Evolutionary conservation across 176 grass and related monocot genomes (phyloP).

Genomic region (Cenchrus fungigraminus): DNA sequence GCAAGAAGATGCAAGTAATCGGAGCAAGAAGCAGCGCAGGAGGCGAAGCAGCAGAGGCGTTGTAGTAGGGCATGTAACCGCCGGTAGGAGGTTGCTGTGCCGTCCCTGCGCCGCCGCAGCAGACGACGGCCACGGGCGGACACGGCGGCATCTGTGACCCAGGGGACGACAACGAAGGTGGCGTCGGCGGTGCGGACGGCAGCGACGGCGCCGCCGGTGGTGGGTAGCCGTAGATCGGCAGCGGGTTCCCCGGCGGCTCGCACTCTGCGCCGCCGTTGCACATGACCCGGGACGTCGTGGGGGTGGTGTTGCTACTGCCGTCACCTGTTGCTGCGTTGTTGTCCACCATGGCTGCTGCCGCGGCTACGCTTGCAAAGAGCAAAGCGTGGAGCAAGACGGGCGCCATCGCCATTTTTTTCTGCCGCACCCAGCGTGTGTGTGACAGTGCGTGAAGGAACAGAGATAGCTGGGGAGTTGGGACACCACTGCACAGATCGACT

Average conservation of each 20-base stretch:
- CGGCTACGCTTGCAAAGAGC: slow-evolving; percentile 14
- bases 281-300: neutral
- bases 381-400: slow-evolving; percentile 24
- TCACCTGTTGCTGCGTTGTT: neutral
- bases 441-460: neutral
- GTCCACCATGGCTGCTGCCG: neutral
- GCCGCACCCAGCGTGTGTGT: too few relatives aligned
- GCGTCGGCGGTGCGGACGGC: neutral
- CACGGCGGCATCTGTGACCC: slow-evolving; percentile 25
- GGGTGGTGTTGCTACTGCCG: neutral
- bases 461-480: too few relatives aligned
- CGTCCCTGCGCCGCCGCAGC: slow-evolving; percentile 37
- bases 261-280: slow-evolving; percentile 41
- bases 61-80: slow-evolving; percentile 46
- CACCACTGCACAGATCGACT: neutral
- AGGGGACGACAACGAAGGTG: neutral
- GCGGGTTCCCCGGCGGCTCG: slow-evolving; percentile 20
- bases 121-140: slow-evolving; percentile 39
- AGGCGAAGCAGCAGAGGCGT: slow-evolving; percentile 41
- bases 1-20: neutral
- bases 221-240: slow-evolving; percentile 38
- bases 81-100: slow-evolving; percentile 46
- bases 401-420: slow-evolving; percentile 15
- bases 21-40: neutral
- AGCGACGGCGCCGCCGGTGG: neutral